A percentile compares a stretch with the other conserved stretches of the same genome.
Conservation (phyloP, 2,329 filamentous ascomycete species). For the Penicillium paneum region DNA sequence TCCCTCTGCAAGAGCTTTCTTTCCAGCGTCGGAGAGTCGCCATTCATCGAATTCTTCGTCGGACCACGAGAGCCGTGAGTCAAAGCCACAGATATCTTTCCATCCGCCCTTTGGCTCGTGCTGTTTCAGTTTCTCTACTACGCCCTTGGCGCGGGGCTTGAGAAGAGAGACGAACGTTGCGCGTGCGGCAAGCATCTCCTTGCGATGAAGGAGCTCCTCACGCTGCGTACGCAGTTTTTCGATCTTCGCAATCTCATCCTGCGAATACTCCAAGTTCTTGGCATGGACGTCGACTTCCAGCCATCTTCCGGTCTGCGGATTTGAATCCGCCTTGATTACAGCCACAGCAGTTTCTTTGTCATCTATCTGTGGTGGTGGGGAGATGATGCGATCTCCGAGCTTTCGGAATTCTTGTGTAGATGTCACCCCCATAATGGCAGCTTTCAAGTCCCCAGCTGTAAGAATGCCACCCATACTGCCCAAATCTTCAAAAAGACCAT, state of each 20-base stretch:
- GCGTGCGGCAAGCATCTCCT: conserved; percentile 42
- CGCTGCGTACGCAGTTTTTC: conserved; percentile 36
- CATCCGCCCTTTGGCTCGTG: conserved; percentile 45
- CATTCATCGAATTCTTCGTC: conserved; percentile 50
- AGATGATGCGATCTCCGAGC: conserved; percentile 40
- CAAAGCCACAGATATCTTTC: conserved; percentile 51
- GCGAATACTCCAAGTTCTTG: conserved; percentile 34
- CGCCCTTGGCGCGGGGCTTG: conserved; percentile 40
- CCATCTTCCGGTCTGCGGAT: conserved; percentile 22
- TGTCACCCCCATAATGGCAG: conserved; percentile 35
- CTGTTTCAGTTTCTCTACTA: conserved; percentile 46
- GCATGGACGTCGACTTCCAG: conserved; percentile 30
- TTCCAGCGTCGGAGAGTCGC: conserved; percentile 40
- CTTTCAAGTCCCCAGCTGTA: conserved; percentile 42
- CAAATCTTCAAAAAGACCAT: conserved; percentile 30
- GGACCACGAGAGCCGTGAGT: conserved; percentile 46
- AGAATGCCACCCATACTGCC: conserved; percentile 45
- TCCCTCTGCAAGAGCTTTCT: conserved; percentile 40
- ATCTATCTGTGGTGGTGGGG: conserved; percentile 28
- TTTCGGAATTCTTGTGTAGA: conserved; percentile 43
- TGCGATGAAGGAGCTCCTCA: conserved; percentile 35
- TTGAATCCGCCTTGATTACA: conserved; percentile 14
- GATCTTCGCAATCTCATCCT: conserved; percentile 40
- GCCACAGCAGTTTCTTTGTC: conserved; percentile 14
- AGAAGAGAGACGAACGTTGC: conserved; percentile 44